Evolutionary conservation across 768 basidiomycete species (phyloP), one percentile per base, ranked within the genome.

Genomic region (Lactarius hengduanensis): DNA sequence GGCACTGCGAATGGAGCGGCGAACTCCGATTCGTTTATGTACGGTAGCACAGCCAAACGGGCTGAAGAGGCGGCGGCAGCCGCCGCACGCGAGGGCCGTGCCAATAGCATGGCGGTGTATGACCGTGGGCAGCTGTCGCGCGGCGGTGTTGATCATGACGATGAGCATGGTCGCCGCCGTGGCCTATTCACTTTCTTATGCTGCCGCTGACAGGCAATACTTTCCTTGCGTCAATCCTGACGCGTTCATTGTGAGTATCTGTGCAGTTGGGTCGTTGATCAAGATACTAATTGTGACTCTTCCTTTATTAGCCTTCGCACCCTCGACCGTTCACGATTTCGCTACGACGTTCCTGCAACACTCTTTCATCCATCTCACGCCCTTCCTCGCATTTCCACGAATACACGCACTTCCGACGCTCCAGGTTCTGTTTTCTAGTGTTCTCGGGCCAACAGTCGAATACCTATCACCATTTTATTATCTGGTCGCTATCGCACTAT

Each of bases 151-250:
- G 81, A 84, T 67, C 85, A 85, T 66, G 87, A 89, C 66, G 88
- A 89, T 72, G 85, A 82, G 15, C 73, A 73, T 68, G 85, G 84
- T 32, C 84, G 84, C 66, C 86, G 83, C 64, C 81, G 83, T 74
- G 85, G 88, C 26, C 80, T 92, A 73, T 88, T 84, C 78, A 79
- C 80, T 68, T 78, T 85, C 53, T 76, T 92, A 64, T 92, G 90
- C 76, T 92, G 90, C 75, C 83, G 85, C 71, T 85, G 81, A 79
- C 90, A 74, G 68, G 59, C 38, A 30, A 36, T 18, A 20, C 30
- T 4, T 3, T 53, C 9, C 57, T 20, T 50, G 61, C 45, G 36
- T 41, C 47, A 16, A 18, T 32, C 61, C 50, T 30, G 62, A 41
- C 43, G 59, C 53, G 28, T 62, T 40, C 45, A 30, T 54, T 57